phyloP scores from a whole-genome alignment of 2,329 filamentous ascomycete genomes.

The Xylariaceae sp. region DNA sequence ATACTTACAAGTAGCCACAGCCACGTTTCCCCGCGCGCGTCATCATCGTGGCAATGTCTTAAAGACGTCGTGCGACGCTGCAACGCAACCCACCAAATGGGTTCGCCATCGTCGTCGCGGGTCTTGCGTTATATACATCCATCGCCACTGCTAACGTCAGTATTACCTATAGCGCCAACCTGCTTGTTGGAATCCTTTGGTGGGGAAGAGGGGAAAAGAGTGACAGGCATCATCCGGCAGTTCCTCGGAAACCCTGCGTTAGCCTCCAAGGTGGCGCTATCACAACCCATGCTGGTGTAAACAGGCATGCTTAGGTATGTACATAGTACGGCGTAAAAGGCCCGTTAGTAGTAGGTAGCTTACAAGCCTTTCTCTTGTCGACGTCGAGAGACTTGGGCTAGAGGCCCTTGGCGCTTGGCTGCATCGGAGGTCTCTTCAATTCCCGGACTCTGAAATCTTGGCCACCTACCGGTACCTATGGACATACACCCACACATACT shows the following conservation, averaged over 20 bases:
- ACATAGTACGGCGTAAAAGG: constrained; percentile 1
- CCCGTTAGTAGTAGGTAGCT: not conserved
- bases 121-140: too few relatives aligned
- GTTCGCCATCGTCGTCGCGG: too few relatives aligned
- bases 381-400: not conserved
- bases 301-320: not conserved
- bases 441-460: too few relatives aligned
- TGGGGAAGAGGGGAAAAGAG: not conserved
- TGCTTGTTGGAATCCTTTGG: not conserved
- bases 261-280: not conserved
- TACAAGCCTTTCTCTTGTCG: constrained; percentile 1
- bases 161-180: not conserved
- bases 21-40: constrained; percentile 16
- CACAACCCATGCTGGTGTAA: too few relatives aligned
- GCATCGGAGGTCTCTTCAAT: too few relatives aligned
- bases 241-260: not conserved
- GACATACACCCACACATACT: not conserved
- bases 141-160: too few relatives aligned
- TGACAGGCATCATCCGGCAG: not conserved
- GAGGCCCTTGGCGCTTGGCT: too few relatives aligned
- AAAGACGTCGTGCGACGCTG: not conserved
- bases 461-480: not conserved
- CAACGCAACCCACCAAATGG: too few relatives aligned
- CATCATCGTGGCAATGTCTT: not conserved
- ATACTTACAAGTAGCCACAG: constrained; percentile 1